Evolutionary conservation across 2,329 filamentous ascomycete genomes (phyloP), one percentile per base, ranked within the genome.

Genomic region (Colletotrichum eleusines): DNA sequence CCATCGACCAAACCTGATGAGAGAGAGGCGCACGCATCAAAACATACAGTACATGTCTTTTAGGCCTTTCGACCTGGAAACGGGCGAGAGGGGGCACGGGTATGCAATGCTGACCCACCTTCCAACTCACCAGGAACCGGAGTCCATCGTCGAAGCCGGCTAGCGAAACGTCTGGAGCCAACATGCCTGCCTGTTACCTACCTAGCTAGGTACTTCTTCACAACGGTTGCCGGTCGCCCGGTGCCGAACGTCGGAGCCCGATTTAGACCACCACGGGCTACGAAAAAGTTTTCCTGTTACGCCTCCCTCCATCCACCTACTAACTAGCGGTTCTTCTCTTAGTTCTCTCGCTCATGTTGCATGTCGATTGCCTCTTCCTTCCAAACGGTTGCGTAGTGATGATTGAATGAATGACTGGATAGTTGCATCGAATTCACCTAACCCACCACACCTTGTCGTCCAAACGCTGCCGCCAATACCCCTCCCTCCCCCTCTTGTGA

Each of bases 371-470:
- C 18, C 33, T 31, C 16, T 16, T 44, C 1, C n/a, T 38, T n/a
- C 28, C 2, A 9, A 40, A 40, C 18, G 46, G 16, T 46, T 44
- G 14, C 57, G 35, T 67, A 18, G 59, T 61, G 6, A 59, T 64
- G 62, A 64, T 57, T 64, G 63, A 38, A 40, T 42, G 55, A 55
- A 62, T 71, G 64, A 59, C 51, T 58, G 54, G 40, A 63, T 61
- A 63, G 40, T 60, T 71, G 65, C 69, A 63, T 69, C 53, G 48
- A 44, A 59, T 11, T 69, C 64, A 68, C 58, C 59, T 54, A 63
- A 63, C 69, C 64, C 44, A 68, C 50, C 63, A 50, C 33, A 66
- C 50, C 57, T 69, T 54, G 61, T 44, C 28, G 14, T 44, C 28
- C 46, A 40, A 23, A 38, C 26, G 2, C 42, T 16, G 20, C n/a